Base-by-base conservation (phyloP, 2,329 filamentous ascomycete genomes). In the Aspergillus bombycis region DNA sequence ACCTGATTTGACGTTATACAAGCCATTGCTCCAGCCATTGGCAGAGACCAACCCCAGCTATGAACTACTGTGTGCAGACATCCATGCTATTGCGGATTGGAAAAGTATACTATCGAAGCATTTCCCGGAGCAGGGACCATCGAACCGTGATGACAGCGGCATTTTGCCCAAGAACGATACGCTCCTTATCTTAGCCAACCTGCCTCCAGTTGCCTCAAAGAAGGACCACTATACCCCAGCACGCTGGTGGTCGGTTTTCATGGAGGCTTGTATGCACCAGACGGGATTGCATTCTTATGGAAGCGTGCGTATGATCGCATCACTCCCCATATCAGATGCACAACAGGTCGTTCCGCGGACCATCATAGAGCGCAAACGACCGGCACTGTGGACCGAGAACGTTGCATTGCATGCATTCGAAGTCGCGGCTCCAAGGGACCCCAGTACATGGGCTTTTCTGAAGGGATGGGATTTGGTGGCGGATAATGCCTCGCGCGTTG, bases 231-330 rank as follows among this genome's bases (percentile, higher is more conserved):
- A 57, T 59, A 78, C 32, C 74, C 74, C 30, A 87, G 89, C 72
- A 77, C 85, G 36, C 88, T 87, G 68, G 74, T 91, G 63, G 83
- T 83, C 57, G 77, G 80, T 62, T 80, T 90, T 74, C 57, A 71
- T 81, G 89, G 68, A 80, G 78, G 50, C 85, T 57, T 86, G 91
- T 60, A 83, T 87, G 65, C 79, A 82, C 2, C 82, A 87, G 57
- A 77, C 81, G 0, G 81, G 90, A 0, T 86, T 96, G 69, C 90
- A 97, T 70, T 82, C 83, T 32, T 94, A 93, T 73, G 94, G 94
- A 3, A 85, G 89, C 21, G 89, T 96, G 3, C 88, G 93, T 56
- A 89, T 94, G 82, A 83, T 98, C 1, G 74, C 94, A 45, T 94
- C 93, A 89, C 72, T 89, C 4, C 83, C 86, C 1, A 81, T 89